Evolutionary conservation across 768 basidiomycete genomes (phyloP), one percentile per base, ranked within the genome.

Genomic region (Suillus occidentalis): DNA sequence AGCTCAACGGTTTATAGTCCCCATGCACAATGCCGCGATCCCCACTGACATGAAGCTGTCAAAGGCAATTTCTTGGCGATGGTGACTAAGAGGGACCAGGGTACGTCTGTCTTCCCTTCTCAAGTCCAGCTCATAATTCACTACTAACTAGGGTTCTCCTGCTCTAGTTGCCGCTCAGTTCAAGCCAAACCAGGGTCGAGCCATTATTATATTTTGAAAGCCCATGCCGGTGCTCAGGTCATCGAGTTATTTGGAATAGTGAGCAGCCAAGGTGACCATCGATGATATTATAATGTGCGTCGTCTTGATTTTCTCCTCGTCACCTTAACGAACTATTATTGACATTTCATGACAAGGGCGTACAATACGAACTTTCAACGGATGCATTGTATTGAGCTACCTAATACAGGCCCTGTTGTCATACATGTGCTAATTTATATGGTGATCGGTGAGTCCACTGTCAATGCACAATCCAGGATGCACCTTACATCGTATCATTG

Each of bases 191-290:
- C 16, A 42, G 16, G 42, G 42, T 18, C 9, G 18, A 20, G 20
- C 20, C 18, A 10, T 45, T 4, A 45, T 45, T 45, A n/a, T 10
- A 45, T 45, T 45, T n/a, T 45, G 3, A 10, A 45, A 20, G 43
- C 18, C 42, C 7, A 43, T 18, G 42, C 43, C 5, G 6, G 45
- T 47, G 14, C 13, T 3, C 3, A 16, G 14, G 7, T 25, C 3
- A 16, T 50, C 25, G 25, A 18, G 86, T 1, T 89, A 87, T 71
- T 84, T 86, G 18, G 91, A 96, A 60, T 86, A 83, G 60, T 85
- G 96, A 50, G 94, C 93, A 1, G 87, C 94, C 2, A 98, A 97
- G 76, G 95, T 99, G 95, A 87, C 90, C 65, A 83, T 97, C 13
- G 91, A 97, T 68, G 95, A 97, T 73, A 81, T 98, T 28, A 80